Conservation (phyloP, 495 filamentous ascomycete species). For the Tuber magnatum region DNA sequence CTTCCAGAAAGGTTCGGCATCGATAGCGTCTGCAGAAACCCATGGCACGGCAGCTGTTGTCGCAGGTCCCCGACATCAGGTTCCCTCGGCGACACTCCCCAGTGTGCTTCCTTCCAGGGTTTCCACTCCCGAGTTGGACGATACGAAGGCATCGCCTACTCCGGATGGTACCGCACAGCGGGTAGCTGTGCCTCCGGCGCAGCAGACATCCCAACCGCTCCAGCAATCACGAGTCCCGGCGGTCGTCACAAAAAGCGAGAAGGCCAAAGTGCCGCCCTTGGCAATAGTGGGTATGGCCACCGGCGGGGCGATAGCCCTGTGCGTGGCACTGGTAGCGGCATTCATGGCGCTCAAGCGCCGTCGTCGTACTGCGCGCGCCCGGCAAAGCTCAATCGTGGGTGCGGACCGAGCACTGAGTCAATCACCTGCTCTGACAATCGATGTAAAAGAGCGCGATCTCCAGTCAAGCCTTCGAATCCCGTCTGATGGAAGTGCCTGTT, state of each 20-base stretch:
- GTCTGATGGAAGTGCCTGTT: background rate
- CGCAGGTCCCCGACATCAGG: background rate
- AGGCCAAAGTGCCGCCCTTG: slow-evolving; percentile 9
- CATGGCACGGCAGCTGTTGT: background rate
- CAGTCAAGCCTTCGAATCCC: slow-evolving; percentile 18
- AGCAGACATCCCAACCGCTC: slow-evolving; percentile 6
- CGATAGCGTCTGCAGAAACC: background rate
- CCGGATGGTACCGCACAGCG: background rate
- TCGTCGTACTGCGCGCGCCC: slow-evolving; percentile 17
- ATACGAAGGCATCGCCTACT: background rate
- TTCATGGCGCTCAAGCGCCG: slow-evolving; percentile 23
- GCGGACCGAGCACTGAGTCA: slow-evolving; percentile 9
- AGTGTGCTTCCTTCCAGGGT: background rate
- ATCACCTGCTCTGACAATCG: background rate
- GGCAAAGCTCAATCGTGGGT: slow-evolving; percentile 22
- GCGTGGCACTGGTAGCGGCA: slow-evolving; percentile 15
- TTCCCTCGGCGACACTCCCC: background rate
- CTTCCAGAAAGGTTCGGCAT: slow-evolving; percentile 10
- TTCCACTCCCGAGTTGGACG: background rate
- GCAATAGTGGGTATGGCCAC: slow-evolving; percentile 24
- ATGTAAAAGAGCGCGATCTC: slow-evolving; percentile 10
- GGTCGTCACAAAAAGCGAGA: background rate
- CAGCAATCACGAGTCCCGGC: background rate
- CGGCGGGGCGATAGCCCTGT: slow-evolving; percentile 19
- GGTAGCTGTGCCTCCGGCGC: background rate